A percentile compares a stretch with the other conserved stretches of the same genome.
Conservation (phyloP, 2,329 filamentous ascomycete species). For the Alternaria atra region DNA sequence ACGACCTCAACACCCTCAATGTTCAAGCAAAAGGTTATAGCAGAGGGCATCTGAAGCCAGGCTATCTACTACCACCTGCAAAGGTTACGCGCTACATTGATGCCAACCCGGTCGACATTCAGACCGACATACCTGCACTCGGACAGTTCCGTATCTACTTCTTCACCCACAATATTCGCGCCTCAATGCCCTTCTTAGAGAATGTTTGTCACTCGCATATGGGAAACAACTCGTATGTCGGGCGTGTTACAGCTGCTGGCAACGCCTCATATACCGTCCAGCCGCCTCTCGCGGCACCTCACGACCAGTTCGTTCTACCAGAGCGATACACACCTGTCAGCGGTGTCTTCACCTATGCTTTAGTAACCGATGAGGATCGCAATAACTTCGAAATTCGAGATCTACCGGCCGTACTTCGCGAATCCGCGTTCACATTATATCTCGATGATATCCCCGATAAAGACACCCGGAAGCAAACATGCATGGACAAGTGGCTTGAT, state of each 20-base stretch:
- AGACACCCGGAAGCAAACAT: slow-evolving; percentile 61
- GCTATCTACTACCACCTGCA: slow-evolving; percentile 67
- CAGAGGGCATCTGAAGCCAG: slow-evolving; percentile 55
- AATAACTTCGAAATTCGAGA: slow-evolving; percentile 71
- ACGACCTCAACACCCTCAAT: slow-evolving; percentile 71
- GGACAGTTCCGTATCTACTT: slow-evolving; percentile 81
- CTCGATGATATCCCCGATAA: slow-evolving; percentile 70
- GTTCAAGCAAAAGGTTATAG: slow-evolving; percentile 62
- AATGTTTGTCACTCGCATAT: slow-evolving; percentile 66
- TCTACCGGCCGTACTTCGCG: slow-evolving; percentile 68
- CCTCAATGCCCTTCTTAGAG: slow-evolving; percentile 65
- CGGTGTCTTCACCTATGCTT: slow-evolving; percentile 71
- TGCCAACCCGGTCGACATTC: slow-evolving; percentile 78
- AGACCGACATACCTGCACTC: slow-evolving; percentile 79
- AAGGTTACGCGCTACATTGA: slow-evolving; percentile 79
- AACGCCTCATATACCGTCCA: slow-evolving; percentile 69
- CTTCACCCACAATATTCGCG: slow-evolving; percentile 69
- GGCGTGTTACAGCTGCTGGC: slow-evolving; percentile 66
- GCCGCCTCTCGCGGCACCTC: slow-evolving; percentile 64
- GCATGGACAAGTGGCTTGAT: slow-evolving; percentile 75
- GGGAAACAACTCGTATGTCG: slow-evolving; percentile 64
- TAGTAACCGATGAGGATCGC: slow-evolving; percentile 72
- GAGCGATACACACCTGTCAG: slow-evolving; percentile 74
- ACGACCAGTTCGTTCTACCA: slow-evolving; percentile 72
- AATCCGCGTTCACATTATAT: slow-evolving; percentile 77